Evolutionary conservation across 2,329 filamentous ascomycete species (phyloP).

Genomic region (Coleophoma crateriformis): DNA sequence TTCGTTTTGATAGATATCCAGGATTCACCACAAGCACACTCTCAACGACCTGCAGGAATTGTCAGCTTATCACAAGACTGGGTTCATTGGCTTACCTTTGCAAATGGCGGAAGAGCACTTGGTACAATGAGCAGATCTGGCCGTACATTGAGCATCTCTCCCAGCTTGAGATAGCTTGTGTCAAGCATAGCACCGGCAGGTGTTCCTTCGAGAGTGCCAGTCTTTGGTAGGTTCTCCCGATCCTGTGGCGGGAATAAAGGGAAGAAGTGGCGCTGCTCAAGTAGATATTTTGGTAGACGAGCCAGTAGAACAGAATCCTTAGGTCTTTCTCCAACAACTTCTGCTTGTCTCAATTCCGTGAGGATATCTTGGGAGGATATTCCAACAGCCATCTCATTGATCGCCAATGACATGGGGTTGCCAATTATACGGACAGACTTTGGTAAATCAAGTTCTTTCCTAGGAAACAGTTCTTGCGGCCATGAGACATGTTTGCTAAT

Average conservation of each 20-base stretch:
- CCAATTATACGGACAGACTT: slow-evolving; percentile 74
- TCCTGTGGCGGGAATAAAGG: slow-evolving; percentile 80
- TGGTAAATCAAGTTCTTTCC: slow-evolving; percentile 71
- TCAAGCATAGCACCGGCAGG: slow-evolving; percentile 77
- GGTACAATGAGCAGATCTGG: slow-evolving; percentile 84
- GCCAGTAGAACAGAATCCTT: slow-evolving; percentile 39
- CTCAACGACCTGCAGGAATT: slow-evolving; percentile 67
- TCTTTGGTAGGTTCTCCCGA: slow-evolving; percentile 60
- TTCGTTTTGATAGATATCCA: slow-evolving; percentile 77
- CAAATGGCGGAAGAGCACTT: slow-evolving; percentile 78
- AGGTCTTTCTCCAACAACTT: slow-evolving; percentile 53
- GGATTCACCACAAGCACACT: slow-evolving; percentile 89
- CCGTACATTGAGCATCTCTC: slow-evolving; percentile 81
- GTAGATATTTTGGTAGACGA: slow-evolving; percentile 68
- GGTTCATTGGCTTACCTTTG: slow-evolving; percentile 56
- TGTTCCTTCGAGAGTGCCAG: slow-evolving; percentile 51
- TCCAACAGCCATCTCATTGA: slow-evolving; percentile 83
- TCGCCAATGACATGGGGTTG: slow-evolving; percentile 82
- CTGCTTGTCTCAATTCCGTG: slow-evolving; percentile 73
- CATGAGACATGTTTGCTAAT: slow-evolving; percentile 81
- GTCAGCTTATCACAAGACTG: too few species aligned
- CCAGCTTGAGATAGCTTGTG: slow-evolving; percentile 76
- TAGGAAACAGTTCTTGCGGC: slow-evolving; percentile 68
- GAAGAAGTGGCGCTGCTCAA: slow-evolving; percentile 88
- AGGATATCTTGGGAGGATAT: slow-evolving; percentile 81